These are phyloP conservation scores for Salix exigua DNA, from an alignment of 345 rosid species.

Conservation along the genomic window DNA sequence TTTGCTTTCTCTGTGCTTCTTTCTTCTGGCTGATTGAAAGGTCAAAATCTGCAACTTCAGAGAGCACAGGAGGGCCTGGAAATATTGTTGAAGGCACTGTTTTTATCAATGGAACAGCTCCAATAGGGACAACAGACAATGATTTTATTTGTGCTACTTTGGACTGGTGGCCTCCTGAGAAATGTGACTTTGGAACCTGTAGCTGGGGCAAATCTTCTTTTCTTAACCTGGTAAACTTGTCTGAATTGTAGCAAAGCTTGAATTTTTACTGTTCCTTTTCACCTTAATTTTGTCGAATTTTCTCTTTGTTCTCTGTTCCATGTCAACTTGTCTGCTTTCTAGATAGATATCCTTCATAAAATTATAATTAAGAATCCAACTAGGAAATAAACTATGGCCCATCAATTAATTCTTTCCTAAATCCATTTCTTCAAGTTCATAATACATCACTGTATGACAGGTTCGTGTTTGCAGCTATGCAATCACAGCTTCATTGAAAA, in stretches of 20 bases:
- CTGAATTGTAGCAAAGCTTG: no score
- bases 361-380: no score
- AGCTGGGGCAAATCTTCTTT: constrained; percentile 47
- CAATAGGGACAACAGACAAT: constrained; percentile 33
- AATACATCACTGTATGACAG: no score
- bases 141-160: constrained; percentile 50
- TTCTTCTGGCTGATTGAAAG: constrained; percentile 16
- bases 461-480: no score
- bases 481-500: no score
- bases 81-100: constrained; percentile 28
- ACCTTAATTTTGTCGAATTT: no score
- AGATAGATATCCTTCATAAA: no score
- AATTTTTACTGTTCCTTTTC: neutral
- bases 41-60: constrained; percentile 14
- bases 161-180: constrained; percentile 58
- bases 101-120: constrained; percentile 37
- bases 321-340: neutral
- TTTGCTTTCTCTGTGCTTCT: constrained; percentile 22
- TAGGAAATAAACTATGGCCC: no score
- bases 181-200: constrained; percentile 48
- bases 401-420: no score
- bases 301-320: neutral
- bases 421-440: no score
- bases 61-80: constrained; percentile 3
- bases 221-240: constrained; percentile 37